These are phyloP conservation scores for apple (Malus domestica) DNA, from an alignment of 306 rosid species.

Conservation along the genomic window ASM211411v1 NC_041801.1:2366001-2366500, in stretches of 20 bases:
- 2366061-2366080: neutral
- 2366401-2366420: slow-evolving; percentile 77
- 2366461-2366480: slow-evolving; percentile 37
- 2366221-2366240: too few species aligned
- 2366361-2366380: slow-evolving; percentile 41
- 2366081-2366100: neutral
- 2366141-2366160: neutral
- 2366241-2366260: too few species aligned
- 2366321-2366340: neutral
- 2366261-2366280: too few species aligned
- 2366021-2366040: neutral
- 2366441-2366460: slow-evolving; percentile 53
- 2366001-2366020: too few species aligned
- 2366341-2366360: neutral
- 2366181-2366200: neutral
- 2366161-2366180: neutral
- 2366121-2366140: too few species aligned
- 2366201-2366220: too few species aligned
- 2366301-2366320: neutral
- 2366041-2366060: neutral
- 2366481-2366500: slow-evolving; percentile 44
- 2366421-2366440: slow-evolving; percentile 46
- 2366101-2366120: neutral
- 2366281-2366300: neutral
- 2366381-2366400: slow-evolving; percentile 73